Percentiles rank a stretch among this genome's conserved stretches.
These are phyloP conservation scores for Sporobolomyces roseus DNA, from an alignment of 768 basidiomycete species.

Conservation along the genomic window DNA sequence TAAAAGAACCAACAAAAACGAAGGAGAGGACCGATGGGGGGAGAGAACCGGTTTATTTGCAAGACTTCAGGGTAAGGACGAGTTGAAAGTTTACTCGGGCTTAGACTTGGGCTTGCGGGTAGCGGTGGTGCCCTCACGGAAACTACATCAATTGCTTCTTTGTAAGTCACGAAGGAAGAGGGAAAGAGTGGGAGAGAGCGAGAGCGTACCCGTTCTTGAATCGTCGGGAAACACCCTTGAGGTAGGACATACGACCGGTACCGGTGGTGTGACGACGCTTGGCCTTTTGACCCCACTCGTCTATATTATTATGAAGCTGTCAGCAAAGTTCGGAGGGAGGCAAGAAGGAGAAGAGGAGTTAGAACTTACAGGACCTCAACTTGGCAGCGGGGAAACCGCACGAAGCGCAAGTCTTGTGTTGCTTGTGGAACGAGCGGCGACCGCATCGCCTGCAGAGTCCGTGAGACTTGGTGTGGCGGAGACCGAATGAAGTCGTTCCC, in stretches of 20 bases:
- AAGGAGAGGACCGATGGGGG: neutral
- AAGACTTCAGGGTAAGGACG: neutral
- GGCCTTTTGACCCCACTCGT: slow-evolving; percentile 97
- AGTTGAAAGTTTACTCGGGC: slow-evolving; percentile 46
- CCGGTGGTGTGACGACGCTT: slow-evolving; percentile 99
- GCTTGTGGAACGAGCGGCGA: slow-evolving; percentile 91
- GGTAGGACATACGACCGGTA: slow-evolving; percentile 88
- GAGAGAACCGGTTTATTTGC: neutral
- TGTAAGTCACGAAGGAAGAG: neutral
- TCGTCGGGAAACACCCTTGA: slow-evolving; percentile 84
- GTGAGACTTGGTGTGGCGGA: slow-evolving; percentile 48
- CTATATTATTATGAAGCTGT: slow-evolving; percentile 1
- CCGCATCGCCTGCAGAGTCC: slow-evolving; percentile 91
- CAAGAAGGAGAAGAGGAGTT: neutral
- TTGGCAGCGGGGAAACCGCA: slow-evolving; percentile 97
- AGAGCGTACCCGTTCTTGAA: slow-evolving; percentile 93
- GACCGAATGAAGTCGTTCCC: slow-evolving; percentile 46
- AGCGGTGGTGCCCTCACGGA: slow-evolving; percentile 84
- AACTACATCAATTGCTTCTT: slow-evolving; percentile 17
- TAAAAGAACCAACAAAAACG: neutral
- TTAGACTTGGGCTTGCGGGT: slow-evolving; percentile 71
- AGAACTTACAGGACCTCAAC: slow-evolving; percentile 66
- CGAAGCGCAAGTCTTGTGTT: slow-evolving; percentile 94
- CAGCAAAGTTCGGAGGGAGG: neutral
- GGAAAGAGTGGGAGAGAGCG: neutral